Evolutionary conservation across 345 rosid genomes (phyloP).

Genomic region (Euphorbia tirucalli): DNA sequence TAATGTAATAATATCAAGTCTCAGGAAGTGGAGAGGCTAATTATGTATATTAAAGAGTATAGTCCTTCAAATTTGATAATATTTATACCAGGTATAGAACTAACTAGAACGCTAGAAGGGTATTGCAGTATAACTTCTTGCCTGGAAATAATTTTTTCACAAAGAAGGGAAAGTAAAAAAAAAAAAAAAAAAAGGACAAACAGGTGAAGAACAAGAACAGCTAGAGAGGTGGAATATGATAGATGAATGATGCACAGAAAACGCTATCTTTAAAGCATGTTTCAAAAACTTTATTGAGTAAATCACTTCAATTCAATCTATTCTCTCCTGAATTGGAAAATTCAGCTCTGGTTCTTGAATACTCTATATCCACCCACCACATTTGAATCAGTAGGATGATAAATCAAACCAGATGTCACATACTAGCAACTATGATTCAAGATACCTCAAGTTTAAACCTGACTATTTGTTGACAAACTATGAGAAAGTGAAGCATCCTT

Average conservation of each 20-base stretch:
- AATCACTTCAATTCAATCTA: not conserved
- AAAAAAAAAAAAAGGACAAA: not conserved
- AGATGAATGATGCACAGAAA: not conserved
- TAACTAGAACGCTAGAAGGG: not conserved
- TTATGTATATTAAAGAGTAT: too few species aligned
- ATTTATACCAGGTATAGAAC: too few species aligned
- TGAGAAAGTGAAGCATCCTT: not conserved
- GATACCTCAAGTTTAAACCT: not conserved
- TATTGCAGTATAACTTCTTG: not conserved
- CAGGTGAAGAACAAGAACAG: not conserved
- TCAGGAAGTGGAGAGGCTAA: too few species aligned
- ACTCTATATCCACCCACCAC: not conserved
- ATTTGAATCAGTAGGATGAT: not conserved
- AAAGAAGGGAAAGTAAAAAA: not conserved
- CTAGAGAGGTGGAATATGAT: not conserved
- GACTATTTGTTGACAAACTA: not conserved
- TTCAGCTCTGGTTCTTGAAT: not conserved
- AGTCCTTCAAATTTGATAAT: too few species aligned
- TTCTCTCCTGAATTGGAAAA: not conserved
- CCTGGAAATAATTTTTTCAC: not conserved
- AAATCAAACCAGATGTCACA: not conserved
- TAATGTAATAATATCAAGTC: too few species aligned
- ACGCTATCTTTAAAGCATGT: not conserved
- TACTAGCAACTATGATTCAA: not conserved
- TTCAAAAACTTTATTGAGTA: not conserved